phyloP scores from a whole-genome alignment of 768 basidiomycete species.

The Leccinum uliginosum region DNA sequence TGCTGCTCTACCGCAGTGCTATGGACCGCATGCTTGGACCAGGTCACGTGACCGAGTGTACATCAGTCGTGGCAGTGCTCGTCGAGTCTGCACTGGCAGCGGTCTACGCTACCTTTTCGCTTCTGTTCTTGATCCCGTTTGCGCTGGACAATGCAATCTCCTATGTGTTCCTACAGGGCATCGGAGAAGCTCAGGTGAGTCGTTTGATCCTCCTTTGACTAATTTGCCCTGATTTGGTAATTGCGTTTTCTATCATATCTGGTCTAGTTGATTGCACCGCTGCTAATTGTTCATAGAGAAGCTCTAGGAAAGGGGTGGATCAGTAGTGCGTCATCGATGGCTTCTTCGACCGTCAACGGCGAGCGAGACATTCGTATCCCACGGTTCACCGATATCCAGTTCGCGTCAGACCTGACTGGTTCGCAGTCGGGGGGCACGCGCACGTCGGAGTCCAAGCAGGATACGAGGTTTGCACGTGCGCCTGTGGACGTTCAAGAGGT shows the following conservation, averaged over 20 bases:
- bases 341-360: neutral
- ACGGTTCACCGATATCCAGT: slow-evolving; percentile 23
- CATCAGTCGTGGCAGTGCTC: slow-evolving; percentile 24
- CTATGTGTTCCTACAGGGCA: slow-evolving; percentile 32
- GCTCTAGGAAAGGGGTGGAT: slow-evolving; percentile 36
- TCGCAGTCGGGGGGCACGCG: neutral
- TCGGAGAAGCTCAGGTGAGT: slow-evolving; percentile 33
- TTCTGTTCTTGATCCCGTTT: slow-evolving; percentile 28
- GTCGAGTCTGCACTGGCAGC: slow-evolving; percentile 29
- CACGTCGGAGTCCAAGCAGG: slow-evolving; percentile 11
- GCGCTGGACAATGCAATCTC: slow-evolving; percentile 19
- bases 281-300: slow-evolving; percentile 38
- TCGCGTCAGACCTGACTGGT: slow-evolving; percentile 12
- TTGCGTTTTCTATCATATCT: neutral
- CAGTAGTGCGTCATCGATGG: slow-evolving; percentile 11
- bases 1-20: slow-evolving; percentile 24
- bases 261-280: slow-evolving; percentile 33
- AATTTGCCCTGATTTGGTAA: neutral
- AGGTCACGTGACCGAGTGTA: slow-evolving; percentile 21
- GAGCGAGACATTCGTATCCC: slow-evolving; percentile 10
- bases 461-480: neutral
- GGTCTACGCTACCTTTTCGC: slow-evolving; percentile 25
- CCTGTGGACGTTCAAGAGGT: slow-evolving; percentile 55
- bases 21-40: slow-evolving; percentile 18
- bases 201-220: neutral